Percentiles rank a stretch among this genome's conserved stretches.
phyloP scores from a whole-genome alignment of 306 rosid species.

The Glycine latifolia region DNA sequence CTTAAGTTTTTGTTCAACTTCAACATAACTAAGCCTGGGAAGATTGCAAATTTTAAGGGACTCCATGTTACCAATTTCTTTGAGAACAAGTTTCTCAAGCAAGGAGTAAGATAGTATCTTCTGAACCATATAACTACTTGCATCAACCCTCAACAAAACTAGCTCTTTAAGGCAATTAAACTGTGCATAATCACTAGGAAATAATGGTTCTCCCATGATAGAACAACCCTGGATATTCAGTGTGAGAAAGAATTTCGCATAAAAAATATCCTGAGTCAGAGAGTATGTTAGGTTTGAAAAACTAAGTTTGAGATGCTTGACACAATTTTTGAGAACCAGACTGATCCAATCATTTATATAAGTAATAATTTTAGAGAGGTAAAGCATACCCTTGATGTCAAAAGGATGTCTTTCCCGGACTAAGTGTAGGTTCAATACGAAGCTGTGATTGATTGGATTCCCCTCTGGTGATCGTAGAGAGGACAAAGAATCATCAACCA shows the following conservation, averaged over 20 bases:
- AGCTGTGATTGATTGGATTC: not conserved
- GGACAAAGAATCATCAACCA: too few species aligned
- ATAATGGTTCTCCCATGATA: not conserved
- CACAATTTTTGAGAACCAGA: not conserved
- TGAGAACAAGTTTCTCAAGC: constrained; percentile 4
- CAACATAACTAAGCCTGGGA: not conserved
- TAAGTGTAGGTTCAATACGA: not conserved
- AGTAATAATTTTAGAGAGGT: not conserved
- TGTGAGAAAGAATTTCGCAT: not conserved
- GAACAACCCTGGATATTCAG: not conserved
- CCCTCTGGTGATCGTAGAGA: not conserved
- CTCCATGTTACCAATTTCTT: not conserved
- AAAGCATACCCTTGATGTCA: not conserved
- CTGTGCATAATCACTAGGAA: not conserved
- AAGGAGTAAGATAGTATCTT: not conserved
- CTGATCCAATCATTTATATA: not conserved
- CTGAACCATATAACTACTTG: not conserved
- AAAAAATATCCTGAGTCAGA: not conserved
- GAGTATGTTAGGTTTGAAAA: not conserved
- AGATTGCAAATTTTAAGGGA: not conserved
- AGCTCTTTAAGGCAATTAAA: not conserved
- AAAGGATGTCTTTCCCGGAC: not conserved
- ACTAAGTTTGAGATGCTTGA: not conserved
- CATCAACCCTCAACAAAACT: not conserved
- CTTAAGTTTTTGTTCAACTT: not conserved